These are phyloP conservation scores for Suaeda aralocaspica DNA, from an alignment of 148 eudicot genomes.

Conservation along the genomic window DNA sequence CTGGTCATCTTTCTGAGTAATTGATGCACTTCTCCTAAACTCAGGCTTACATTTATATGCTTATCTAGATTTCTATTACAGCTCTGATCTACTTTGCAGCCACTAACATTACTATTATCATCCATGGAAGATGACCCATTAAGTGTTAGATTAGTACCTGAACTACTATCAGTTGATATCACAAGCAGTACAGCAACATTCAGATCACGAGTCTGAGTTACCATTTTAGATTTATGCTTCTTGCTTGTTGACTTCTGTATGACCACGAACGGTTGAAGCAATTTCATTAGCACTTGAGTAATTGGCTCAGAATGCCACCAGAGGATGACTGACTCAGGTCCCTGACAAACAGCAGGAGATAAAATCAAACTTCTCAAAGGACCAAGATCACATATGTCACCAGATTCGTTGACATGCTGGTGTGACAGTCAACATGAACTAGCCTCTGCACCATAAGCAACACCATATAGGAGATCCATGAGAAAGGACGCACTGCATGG, in stretches of 20 bases:
- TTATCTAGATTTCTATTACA: slow-evolving; percentile 37
- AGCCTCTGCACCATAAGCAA: slow-evolving; percentile 96
- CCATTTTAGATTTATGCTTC: slow-evolving; percentile 54
- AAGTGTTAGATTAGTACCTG: slow-evolving; percentile 33
- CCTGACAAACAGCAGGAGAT: slow-evolving; percentile 74
- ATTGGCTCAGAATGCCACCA: slow-evolving; percentile 83
- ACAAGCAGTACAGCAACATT: slow-evolving; percentile 30
- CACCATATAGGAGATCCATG: slow-evolving; percentile 96
- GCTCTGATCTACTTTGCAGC: slow-evolving; percentile 34
- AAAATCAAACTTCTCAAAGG: slow-evolving; percentile 76
- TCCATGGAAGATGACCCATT: slow-evolving; percentile 44
- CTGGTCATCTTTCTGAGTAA: slow-evolving; percentile 60
- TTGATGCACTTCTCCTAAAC: slow-evolving; percentile 57
- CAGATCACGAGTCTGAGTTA: slow-evolving; percentile 26
- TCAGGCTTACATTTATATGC: slow-evolving; percentile 39
- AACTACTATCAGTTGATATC: slow-evolving; percentile 46
- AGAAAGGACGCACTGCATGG: slow-evolving; percentile 81
- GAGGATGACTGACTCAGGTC: slow-evolving; percentile 49
- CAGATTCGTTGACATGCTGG: slow-evolving; percentile 70
- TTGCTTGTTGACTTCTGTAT: slow-evolving; percentile 31
- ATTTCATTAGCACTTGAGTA: slow-evolving; percentile 93
- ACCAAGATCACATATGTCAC: slow-evolving; percentile 90
- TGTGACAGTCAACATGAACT: slow-evolving; percentile 92
- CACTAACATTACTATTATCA: slow-evolving; percentile 38
- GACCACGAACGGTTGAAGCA: slow-evolving; percentile 39